Conservation (phyloP, 768 basidiomycete genomes). For the Mycena indigotica region DNA sequence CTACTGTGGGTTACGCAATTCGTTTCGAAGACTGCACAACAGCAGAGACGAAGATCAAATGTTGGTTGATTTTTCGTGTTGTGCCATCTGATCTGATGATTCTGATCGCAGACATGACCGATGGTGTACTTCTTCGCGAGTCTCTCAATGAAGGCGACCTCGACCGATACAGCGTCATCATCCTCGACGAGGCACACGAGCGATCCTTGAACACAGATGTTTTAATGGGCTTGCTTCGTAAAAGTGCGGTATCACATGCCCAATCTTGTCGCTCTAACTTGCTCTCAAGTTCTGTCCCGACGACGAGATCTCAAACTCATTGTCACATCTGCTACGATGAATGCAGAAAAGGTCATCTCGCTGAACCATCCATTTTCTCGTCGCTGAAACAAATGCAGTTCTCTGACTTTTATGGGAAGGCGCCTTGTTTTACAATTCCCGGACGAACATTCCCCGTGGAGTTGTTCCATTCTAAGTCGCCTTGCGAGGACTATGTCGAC, state of each 20-base stretch:
- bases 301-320: conserved; percentile 93
- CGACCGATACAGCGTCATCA: conserved; percentile 94
- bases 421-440: conserved; percentile 90
- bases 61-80: conserved; percentile 45
- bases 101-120: conserved; percentile 83
- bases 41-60: conserved; percentile 94
- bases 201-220: conserved; percentile 97
- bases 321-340: conserved; percentile 99
- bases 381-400: conserved; percentile 56
- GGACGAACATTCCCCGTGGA: conserved; percentile 97
- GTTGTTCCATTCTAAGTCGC: conserved; percentile 92
- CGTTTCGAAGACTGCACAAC: conserved; percentile 98
- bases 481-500: conserved; percentile 99
- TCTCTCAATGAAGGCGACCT: conserved; percentile 98
- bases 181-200: conserved; percentile 99
- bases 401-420: conserved; percentile 92
- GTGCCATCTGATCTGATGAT: background rate
- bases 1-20: conserved; percentile 93
- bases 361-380: background rate
- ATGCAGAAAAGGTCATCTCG: conserved; percentile 84
- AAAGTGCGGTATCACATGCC: too few species aligned
- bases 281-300: conserved; percentile 85
- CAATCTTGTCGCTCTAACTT: too few species aligned
- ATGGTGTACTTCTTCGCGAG: conserved; percentile 96
- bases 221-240: conserved; percentile 92